Percentiles rank a stretch among this genome's conserved stretches.
phyloP scores from a whole-genome alignment of 1,284 basidiomycete species.

The Ganoderma sinense region DNA sequence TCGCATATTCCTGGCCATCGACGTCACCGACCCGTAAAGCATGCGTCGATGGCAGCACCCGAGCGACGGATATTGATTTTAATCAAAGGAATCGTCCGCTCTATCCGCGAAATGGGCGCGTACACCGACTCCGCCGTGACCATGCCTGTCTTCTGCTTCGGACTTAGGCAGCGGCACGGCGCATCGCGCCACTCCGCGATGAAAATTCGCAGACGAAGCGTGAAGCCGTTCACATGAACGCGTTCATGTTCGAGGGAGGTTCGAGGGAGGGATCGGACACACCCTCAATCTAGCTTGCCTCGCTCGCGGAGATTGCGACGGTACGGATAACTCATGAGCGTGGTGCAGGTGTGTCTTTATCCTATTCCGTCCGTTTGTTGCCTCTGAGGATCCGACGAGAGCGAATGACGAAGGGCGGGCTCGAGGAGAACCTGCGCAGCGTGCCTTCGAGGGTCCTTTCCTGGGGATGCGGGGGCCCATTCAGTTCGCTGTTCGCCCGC shows the following conservation, averaged over 20 bases:
- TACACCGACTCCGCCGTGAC: background rate
- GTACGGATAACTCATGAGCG: background rate
- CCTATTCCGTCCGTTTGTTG: conserved; percentile 1
- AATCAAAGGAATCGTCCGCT: background rate
- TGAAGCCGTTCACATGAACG: background rate
- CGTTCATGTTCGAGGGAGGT: background rate
- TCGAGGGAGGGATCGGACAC: conserved; percentile 7
- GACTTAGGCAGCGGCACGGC: background rate
- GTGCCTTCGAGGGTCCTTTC: conserved; percentile 11
- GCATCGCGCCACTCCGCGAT: background rate
- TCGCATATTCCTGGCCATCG: background rate
- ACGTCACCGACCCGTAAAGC: conserved; percentile 1
- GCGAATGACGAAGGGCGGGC: background rate
- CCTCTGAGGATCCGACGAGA: background rate
- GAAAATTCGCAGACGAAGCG: background rate
- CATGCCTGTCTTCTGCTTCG: background rate
- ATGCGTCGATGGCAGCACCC: background rate
- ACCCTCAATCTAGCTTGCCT: conserved; percentile 13
- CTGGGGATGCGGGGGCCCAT: conserved; percentile 8
- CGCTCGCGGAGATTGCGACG: conserved; percentile 11
- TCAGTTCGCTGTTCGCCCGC: conserved; percentile 11
- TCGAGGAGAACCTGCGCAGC: conserved; percentile 8
- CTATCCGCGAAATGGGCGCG: background rate
- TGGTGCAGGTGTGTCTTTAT: background rate
- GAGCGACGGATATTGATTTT: conserved; percentile 1